A percentile compares a stretch with the other conserved stretches of the same genome.
Conservation (phyloP, 345 rosid genomes). For the Brassica juncea region DNA sequence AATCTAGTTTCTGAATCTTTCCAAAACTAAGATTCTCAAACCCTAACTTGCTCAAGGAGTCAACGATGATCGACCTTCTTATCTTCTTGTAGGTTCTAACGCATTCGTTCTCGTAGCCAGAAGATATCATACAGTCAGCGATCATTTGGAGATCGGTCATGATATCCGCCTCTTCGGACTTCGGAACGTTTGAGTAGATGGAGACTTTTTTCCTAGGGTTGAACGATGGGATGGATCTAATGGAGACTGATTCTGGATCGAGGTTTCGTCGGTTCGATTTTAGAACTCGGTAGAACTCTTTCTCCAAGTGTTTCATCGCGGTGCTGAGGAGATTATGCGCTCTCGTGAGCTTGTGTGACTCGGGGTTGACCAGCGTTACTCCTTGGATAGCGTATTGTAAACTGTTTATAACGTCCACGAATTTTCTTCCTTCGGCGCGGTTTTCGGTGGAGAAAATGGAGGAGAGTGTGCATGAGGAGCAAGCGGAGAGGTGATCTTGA, state of each 20-base stretch:
- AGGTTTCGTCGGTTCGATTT: conserved; percentile 52
- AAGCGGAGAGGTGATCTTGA: conserved; percentile 1
- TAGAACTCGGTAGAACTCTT: conserved; percentile 66
- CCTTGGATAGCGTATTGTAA: conserved; percentile 68
- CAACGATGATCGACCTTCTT: conserved; percentile 71
- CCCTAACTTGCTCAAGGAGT: conserved; percentile 61
- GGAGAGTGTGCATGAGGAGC: conserved; percentile 25
- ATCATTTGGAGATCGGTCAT: conserved; percentile 71
- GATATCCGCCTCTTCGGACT: conserved; percentile 37
- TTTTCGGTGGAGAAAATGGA: conserved; percentile 50
- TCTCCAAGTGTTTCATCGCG: conserved; percentile 70
- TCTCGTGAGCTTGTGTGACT: conserved; percentile 50
- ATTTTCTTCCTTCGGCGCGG: conserved; percentile 57
- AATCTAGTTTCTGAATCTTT: conserved; percentile 64
- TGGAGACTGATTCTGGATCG: conserved; percentile 60
- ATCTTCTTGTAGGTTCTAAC: conserved; percentile 52
- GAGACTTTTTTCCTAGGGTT: conserved; percentile 9
- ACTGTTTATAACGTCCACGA: conserved; percentile 46
- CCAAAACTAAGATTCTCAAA: conserved; percentile 51
- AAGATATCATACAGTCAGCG: conserved; percentile 84
- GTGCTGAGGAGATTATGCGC: conserved; percentile 58
- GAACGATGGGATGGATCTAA: conserved; percentile 34
- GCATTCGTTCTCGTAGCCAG: conserved; percentile 77
- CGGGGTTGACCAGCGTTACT: conserved; percentile 39
- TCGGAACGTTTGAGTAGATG: conserved; percentile 19